Percentiles rank a stretch among this genome's conserved stretches.
Conservation (phyloP, 2,329 filamentous ascomycete genomes). For the Pseudocercospora pini-densiflorae region DNA sequence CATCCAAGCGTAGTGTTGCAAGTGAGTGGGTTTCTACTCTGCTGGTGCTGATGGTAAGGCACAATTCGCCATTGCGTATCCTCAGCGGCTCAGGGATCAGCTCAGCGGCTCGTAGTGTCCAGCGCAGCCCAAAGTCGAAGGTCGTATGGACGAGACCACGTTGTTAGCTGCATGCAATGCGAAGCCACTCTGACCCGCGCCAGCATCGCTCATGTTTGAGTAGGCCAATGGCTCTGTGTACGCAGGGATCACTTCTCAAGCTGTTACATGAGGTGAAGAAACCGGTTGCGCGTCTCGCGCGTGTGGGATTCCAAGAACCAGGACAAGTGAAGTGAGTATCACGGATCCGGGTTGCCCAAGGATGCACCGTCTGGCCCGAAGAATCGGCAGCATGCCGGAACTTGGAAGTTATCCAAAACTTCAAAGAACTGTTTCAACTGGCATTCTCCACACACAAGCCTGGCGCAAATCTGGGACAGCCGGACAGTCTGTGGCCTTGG, state of each 20-base stretch:
- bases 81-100: background rate
- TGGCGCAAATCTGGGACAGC: background rate
- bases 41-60: too few relatives aligned
- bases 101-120: background rate
- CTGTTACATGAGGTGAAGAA: background rate
- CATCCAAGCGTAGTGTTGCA: background rate
- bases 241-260: background rate
- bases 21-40: background rate
- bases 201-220: background rate
- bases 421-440: background rate
- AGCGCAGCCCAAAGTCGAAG: background rate
- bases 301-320: background rate
- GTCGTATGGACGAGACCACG: background rate
- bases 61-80: background rate
- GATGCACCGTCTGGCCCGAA: background rate
- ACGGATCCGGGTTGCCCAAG: background rate
- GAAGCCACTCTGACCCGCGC: background rate
- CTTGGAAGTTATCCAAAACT: background rate
- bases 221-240: background rate
- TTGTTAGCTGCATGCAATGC: background rate
- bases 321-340: background rate
- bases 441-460: constrained; percentile 6
- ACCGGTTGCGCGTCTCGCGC: background rate
- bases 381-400: background rate
- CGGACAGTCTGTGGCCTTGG: too few relatives aligned